These are phyloP conservation scores for Cercospora sojina DNA, from an alignment of 2,329 filamentous ascomycete genomes.

Conservation along the genomic window DNA sequence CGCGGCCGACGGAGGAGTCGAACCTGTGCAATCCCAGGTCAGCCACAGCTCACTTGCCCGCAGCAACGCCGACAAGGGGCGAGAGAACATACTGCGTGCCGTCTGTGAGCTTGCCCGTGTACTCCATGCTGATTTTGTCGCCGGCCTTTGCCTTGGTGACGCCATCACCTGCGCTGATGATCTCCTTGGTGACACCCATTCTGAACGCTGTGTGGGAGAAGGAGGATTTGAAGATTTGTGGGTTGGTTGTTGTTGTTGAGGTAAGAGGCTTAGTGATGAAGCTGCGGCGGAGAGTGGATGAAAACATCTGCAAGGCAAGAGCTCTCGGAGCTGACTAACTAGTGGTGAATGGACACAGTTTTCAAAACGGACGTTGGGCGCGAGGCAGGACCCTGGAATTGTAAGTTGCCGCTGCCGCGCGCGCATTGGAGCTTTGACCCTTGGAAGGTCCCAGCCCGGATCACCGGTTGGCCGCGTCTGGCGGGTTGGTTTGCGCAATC, in stretches of 20 bases:
- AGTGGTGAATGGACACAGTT: background rate
- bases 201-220: constrained; percentile 21
- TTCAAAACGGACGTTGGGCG: background rate
- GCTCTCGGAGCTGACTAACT: background rate
- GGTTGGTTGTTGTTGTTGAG: constrained; percentile 6
- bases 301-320: background rate
- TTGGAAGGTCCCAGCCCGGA: background rate
- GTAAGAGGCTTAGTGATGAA: constrained; percentile 1
- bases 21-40: constrained; percentile 59
- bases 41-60: background rate
- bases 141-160: constrained; percentile 61
- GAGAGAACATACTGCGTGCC: constrained; percentile 65
- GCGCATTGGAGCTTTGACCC: background rate
- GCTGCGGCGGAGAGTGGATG: constrained; percentile 8
- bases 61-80: too few species aligned
- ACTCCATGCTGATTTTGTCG: constrained; percentile 81
- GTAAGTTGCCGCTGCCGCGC: background rate
- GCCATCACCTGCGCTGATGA: constrained; percentile 60
- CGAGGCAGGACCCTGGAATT: background rate
- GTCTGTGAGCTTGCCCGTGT: constrained; percentile 76
- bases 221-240: constrained; percentile 5
- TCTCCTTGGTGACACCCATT: constrained; percentile 66
- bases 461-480: background rate
- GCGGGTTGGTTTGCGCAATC: background rate
- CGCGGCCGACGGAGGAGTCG: constrained; percentile 77